Conservation (phyloP, 345 rosid genomes). For the Microthlaspi erraticum region DNA sequence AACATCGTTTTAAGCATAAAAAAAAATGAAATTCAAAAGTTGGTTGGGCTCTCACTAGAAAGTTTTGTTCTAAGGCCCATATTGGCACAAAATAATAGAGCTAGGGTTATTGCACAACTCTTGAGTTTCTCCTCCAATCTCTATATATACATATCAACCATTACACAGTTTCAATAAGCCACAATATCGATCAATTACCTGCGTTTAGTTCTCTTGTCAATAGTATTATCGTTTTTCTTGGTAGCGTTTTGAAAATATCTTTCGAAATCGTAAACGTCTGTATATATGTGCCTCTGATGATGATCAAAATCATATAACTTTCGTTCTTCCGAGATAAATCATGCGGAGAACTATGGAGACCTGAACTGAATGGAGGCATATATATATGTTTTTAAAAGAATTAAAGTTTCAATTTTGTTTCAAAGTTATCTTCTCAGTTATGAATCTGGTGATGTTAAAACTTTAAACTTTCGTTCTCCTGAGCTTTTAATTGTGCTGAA, state of each 20-base stretch:
- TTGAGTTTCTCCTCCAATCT: background rate
- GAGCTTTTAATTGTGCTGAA: conserved; percentile 49
- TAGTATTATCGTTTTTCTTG: background rate
- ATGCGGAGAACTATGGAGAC: conserved; percentile 56
- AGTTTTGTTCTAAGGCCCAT: background rate
- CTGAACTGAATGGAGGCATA: conserved; percentile 63
- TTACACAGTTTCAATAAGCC: background rate
- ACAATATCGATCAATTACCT: background rate
- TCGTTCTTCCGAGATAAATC: conserved; percentile 58
- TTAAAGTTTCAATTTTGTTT: conserved; percentile 24
- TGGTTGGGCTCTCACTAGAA: background rate
- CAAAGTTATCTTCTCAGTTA: conserved; percentile 24
- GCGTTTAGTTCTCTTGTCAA: background rate
- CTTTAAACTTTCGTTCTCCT: conserved; percentile 59
- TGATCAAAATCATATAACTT: conserved; percentile 39
- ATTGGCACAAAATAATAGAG: background rate
- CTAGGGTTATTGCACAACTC: conserved; percentile 2
- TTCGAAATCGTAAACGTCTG: background rate
- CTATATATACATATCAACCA: background rate
- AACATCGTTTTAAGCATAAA: too few relatives aligned
- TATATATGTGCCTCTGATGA: background rate
- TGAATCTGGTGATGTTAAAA: conserved; percentile 47
- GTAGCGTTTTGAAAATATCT: background rate
- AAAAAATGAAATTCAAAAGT: too few relatives aligned
- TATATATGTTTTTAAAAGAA: background rate